Evolutionary conservation across 2,329 filamentous ascomycete genomes (phyloP), one percentile per base, ranked within the genome.

Genomic region (Aspergillus sp.): DNA sequence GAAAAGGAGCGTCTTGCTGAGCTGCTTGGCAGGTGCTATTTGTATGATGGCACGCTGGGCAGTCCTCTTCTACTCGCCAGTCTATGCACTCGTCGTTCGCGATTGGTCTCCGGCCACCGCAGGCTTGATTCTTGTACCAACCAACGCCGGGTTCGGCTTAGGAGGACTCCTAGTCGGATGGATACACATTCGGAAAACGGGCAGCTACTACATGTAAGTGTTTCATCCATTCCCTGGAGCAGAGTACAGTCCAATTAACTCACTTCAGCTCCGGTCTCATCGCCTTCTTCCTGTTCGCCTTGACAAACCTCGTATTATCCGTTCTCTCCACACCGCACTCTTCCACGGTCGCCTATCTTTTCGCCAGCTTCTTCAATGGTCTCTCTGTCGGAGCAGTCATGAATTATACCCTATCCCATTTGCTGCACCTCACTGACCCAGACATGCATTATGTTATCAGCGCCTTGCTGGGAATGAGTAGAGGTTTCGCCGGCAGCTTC

Each of bases 31-130:
- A 1, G 91, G 92, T 53, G 82, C 93, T 0, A 87, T 89, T 19
- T 84, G 92, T 72, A 94, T 96, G 90, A 87, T 90, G 71, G 84
- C 89, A 2, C 88, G 92, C 59, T 96, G 91, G 91, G 84, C 83
- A 6, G 83, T 96, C 2, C 81, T 96, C 7, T 95, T 92, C 79
- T 96, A 92, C 76, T 85, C 89, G 0, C 91, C 92, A 0, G 86
- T 92, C 47, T 93, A 91, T 68, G 89, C 91, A 36, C 86, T 95
- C 59, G 89, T 90, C 3, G 88, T 95, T 1, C 86, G 88, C 2
- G 85, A 85, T 58, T 89, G 89, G 79, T 77, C 83, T 0, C 89
- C 90, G 0, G 88, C 90, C 1, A 80, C 85, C 1, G 89, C 91
- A 2, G 92, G 91, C 3, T 84, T 89, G 4, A 88, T 94, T 38